Evolutionary conservation across 2,329 filamentous ascomycete species (phyloP).

Genomic region (Aspergillus fischeri): DNA sequence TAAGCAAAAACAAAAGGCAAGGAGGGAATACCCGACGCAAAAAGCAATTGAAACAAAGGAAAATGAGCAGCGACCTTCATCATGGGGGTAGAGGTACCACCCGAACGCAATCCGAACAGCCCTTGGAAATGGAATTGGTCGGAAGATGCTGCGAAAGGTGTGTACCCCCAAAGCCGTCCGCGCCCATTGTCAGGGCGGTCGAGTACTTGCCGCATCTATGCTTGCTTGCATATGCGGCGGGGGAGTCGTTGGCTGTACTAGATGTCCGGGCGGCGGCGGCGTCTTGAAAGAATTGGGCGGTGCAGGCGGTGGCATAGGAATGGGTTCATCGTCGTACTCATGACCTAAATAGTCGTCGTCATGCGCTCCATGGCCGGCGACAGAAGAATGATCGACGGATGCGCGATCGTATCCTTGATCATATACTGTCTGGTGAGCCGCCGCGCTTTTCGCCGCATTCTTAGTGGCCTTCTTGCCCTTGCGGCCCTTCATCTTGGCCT

Average conservation of each 20-base stretch:
- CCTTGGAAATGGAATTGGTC: background rate
- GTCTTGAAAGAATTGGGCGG: conserved; percentile 63
- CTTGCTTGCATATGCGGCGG: conserved; percentile 18
- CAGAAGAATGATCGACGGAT: conserved; percentile 36
- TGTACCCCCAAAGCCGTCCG: background rate
- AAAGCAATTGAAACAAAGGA: background rate
- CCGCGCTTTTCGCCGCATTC: conserved; percentile 49
- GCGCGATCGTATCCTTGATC: conserved; percentile 41
- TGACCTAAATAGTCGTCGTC: conserved; percentile 49
- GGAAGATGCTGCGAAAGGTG: background rate
- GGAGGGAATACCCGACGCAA: background rate
- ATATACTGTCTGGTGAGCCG: conserved; percentile 30
- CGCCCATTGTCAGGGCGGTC: conserved; percentile 27
- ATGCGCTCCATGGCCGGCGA: conserved; percentile 39
- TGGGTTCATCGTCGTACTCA: conserved; percentile 49
- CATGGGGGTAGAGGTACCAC: background rate
- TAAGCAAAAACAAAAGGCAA: conserved; percentile 5
- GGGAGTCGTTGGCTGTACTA: conserved; percentile 16
- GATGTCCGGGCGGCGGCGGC: conserved; percentile 62
- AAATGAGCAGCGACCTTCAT: background rate
- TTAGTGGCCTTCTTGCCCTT: conserved; percentile 84
- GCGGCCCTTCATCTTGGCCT: conserved; percentile 87
- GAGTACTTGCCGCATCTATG: conserved; percentile 27
- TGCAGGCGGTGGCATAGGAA: conserved; percentile 33
- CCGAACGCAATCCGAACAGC: background rate